Conservation (phyloP, 257 asterid species). For the Perilla frutescens region DNA sequence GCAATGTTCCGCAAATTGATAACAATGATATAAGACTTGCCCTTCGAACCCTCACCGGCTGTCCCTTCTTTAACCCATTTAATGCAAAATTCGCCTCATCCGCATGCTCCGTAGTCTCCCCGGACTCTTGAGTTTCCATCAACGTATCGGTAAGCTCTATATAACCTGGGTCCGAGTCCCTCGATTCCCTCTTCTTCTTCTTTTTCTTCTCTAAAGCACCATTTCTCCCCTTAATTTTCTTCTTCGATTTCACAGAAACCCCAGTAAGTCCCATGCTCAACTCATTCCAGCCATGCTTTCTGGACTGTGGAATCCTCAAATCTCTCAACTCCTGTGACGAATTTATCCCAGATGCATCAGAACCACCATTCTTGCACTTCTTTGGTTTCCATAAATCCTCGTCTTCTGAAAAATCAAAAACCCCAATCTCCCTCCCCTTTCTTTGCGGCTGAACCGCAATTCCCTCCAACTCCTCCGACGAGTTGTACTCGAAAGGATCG, state of each 20-base stretch:
- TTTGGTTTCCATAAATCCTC: slow-evolving; percentile 53
- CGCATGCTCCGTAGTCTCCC: slow-evolving; percentile 81
- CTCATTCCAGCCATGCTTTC: slow-evolving; percentile 47
- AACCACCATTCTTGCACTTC: slow-evolving; percentile 53
- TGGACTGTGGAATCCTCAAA: slow-evolving; percentile 45
- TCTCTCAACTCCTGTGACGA: slow-evolving; percentile 62
- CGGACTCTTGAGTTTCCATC: slow-evolving; percentile 88
- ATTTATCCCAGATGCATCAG: slow-evolving; percentile 46
- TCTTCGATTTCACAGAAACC: slow-evolving; percentile 50
- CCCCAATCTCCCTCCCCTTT: slow-evolving; percentile 39
- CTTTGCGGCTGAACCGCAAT: slow-evolving; percentile 44
- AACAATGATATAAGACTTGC: slow-evolving; percentile 71
- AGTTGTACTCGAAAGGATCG: slow-evolving; percentile 28
- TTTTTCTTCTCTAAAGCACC: slow-evolving; percentile 50
- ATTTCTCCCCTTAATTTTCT: slow-evolving; percentile 47
- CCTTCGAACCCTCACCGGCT: slow-evolving; percentile 64
- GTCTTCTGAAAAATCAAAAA: slow-evolving; percentile 48
- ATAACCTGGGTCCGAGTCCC: slow-evolving; percentile 45
- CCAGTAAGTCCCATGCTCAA: slow-evolving; percentile 39
- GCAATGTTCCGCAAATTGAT: slow-evolving; percentile 61
- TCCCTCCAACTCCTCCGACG: no score
- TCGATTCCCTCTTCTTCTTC: slow-evolving; percentile 49
- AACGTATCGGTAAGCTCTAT: slow-evolving; percentile 59
- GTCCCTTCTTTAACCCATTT: slow-evolving; percentile 89
- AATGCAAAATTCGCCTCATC: slow-evolving; percentile 87